Evolutionary conservation across 2,329 filamentous ascomycete species (phyloP).

Genomic region (Mycosphaerella sp.): DNA sequence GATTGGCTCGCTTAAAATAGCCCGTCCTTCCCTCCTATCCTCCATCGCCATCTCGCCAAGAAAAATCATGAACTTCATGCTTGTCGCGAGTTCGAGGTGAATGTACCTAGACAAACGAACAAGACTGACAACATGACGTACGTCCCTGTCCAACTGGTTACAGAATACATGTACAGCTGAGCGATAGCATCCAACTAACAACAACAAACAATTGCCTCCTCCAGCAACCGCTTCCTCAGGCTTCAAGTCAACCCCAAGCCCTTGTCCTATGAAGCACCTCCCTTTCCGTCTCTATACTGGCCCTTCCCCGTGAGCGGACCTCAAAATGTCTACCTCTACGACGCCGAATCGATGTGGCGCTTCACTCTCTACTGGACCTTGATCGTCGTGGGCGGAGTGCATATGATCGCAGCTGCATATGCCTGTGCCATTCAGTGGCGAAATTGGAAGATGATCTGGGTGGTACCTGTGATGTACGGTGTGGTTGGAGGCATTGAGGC

Average conservation of each 20-base stretch:
- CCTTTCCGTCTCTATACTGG: constrained; percentile 79
- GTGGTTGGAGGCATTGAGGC: constrained; percentile 69
- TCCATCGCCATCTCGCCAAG: background rate
- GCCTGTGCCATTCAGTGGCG: constrained; percentile 64
- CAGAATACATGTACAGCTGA: no score
- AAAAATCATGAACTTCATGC: background rate
- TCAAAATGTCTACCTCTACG: constrained; percentile 61
- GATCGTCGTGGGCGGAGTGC: constrained; percentile 68
- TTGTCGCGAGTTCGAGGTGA: background rate
- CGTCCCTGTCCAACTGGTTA: no score
- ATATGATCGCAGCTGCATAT: constrained; percentile 64
- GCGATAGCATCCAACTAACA: no score
- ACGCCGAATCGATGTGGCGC: constrained; percentile 71
- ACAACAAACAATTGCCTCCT: background rate
- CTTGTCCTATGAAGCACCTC: constrained; percentile 58
- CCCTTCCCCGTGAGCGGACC: constrained; percentile 53
- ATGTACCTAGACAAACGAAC: no score
- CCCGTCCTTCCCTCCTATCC: no score
- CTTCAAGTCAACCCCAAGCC: constrained; percentile 44
- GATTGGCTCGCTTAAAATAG: no score
- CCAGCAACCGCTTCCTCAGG: constrained; percentile 38
- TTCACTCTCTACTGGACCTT: constrained; percentile 85
- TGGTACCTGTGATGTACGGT: constrained; percentile 63
- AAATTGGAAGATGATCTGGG: constrained; percentile 57
- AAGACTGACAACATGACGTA: no score